Percentiles rank a stretch among this genome's conserved stretches.
phyloP scores from a whole-genome alignment of 179 eudicot genomes.

The Heliamphora pulchella region DNA sequence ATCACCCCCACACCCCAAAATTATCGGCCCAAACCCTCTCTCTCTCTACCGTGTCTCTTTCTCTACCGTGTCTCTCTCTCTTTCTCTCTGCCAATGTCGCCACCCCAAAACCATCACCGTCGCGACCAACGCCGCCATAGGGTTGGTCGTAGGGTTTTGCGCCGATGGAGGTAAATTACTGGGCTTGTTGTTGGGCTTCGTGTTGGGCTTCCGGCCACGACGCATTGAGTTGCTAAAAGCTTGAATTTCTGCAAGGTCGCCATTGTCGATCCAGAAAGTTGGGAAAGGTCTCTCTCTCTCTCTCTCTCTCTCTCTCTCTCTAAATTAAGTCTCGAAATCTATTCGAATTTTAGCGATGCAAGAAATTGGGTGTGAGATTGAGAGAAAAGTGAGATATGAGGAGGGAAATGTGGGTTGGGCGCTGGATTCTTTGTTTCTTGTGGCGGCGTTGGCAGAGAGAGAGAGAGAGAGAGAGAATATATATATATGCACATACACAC shows the following conservation, averaged over 20 bases:
- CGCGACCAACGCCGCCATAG: too few species aligned
- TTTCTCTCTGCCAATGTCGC: too few species aligned
- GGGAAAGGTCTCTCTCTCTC: background rate
- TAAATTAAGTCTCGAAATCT: background rate
- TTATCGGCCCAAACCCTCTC: too few species aligned
- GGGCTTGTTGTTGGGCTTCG: conserved; percentile 87
- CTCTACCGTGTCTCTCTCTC: too few species aligned
- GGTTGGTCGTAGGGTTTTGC: conserved; percentile 77
- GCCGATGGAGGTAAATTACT: conserved; percentile 83
- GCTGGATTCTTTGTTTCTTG: conserved; percentile 16
- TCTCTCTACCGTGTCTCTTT: too few species aligned
- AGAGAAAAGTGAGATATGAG: conserved; percentile 27
- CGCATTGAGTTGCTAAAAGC: conserved; percentile 74
- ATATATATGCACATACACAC: too few species aligned
- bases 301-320: background rate
- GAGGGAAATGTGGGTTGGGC: conserved; percentile 13
- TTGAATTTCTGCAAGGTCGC: conserved; percentile 89
- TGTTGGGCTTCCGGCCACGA: conserved; percentile 62
- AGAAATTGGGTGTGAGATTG: background rate
- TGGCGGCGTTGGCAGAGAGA: too few species aligned
- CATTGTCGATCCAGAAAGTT: conserved; percentile 22
- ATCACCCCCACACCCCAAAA: too few species aligned
- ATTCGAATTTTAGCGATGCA: background rate
- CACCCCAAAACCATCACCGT: too few species aligned
- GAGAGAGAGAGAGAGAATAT: too few species aligned